Base-by-base conservation (phyloP, 305 asterid genomes). In the Nicotiana rustica region DNA sequence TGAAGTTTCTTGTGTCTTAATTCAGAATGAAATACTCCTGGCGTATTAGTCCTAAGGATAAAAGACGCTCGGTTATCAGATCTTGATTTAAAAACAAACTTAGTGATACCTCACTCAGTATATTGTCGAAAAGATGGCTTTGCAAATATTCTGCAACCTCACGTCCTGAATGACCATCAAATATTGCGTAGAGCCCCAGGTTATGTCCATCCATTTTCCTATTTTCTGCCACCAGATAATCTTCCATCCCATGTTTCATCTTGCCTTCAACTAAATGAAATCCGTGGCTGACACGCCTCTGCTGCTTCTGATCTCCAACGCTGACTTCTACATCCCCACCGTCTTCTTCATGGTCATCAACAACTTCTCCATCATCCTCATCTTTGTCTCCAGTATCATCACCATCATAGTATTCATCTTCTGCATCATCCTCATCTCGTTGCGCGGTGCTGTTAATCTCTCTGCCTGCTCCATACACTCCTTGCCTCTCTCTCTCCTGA, bases 181-280 rank as follows among this genome's bases (percentile, higher is more conserved):
- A 91, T 66, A 89, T 89, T 29, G 87, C 91, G 10, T 86, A 91
- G 15, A 88, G 79, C 29, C 91, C 90, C n/a, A 90, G 77, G n/a
- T 90, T 83, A 62, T 68, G 86, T 41, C 79, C 86, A n/a, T 84
- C 73, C 47, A 84, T 44, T 66, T 83, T 83, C 68, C 76, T 86
- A 0, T 41, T 21, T 36, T 33, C 80, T 3, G 90, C 91, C 1
- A 89, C 92, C 67, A 85, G 65, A 83, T 49, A 88, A 67, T 91
- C 92, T 82, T 91, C 94, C 92, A 91, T 88, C 25, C 89, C 88
- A 17, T 90, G 92, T 2, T 14, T 69, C 93, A 89, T 89, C 79
- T 86, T 85, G 8, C 93, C 93, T 88, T 91, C 87, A 13, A 84
- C 89, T 52, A 84, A 73, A 81, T 84, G 87, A 79, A 64, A 85